Conservation (phyloP, 495 filamentous ascomycete genomes). For the Penicillium diatomitis region DNA sequence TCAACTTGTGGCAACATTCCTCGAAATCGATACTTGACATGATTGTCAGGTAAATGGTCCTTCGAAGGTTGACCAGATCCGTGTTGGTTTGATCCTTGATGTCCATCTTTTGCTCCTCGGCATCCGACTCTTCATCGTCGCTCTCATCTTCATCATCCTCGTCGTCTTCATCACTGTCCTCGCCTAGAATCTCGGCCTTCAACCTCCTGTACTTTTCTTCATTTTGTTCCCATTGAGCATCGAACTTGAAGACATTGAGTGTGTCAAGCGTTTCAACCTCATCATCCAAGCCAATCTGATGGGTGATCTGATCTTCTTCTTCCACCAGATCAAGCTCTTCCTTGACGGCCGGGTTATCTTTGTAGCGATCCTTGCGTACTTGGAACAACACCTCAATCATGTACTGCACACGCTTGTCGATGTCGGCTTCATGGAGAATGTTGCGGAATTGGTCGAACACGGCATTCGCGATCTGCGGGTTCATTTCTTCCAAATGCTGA, state of each 20-base stretch:
- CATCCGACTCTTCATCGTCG: conserved; percentile 70
- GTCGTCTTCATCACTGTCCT: conserved; percentile 70
- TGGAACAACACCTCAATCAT: conserved; percentile 99
- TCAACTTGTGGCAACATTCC: conserved; percentile 90
- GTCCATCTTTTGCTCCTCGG: conserved; percentile 67
- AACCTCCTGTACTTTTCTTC: conserved; percentile 83
- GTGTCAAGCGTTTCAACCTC: conserved; percentile 74
- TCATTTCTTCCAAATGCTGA: conserved; percentile 91
- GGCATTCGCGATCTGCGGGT: conserved; percentile 66
- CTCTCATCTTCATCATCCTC: conserved; percentile 67
- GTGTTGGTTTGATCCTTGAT: conserved; percentile 98
- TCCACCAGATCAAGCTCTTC: conserved; percentile 93
- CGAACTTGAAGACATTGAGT: conserved; percentile 92
- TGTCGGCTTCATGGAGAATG: conserved; percentile 90
- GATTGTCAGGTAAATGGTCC: conserved; percentile 94
- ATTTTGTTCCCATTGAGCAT: conserved; percentile 80
- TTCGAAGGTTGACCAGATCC: conserved; percentile 83
- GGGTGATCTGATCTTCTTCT: conserved; percentile 96
- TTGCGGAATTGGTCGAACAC: conserved; percentile 94
- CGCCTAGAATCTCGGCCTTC: conserved; percentile 89
- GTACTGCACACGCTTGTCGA: conserved; percentile 94
- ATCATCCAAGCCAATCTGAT: conserved; percentile 67
- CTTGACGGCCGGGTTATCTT: conserved; percentile 82
- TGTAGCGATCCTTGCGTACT: conserved; percentile 91
- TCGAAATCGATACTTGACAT: conserved; percentile 92